Evolutionary conservation across 257 asterid species (phyloP), one percentile per base, ranked within the genome.

Genomic region (Primulina huaijiensis): DNA sequence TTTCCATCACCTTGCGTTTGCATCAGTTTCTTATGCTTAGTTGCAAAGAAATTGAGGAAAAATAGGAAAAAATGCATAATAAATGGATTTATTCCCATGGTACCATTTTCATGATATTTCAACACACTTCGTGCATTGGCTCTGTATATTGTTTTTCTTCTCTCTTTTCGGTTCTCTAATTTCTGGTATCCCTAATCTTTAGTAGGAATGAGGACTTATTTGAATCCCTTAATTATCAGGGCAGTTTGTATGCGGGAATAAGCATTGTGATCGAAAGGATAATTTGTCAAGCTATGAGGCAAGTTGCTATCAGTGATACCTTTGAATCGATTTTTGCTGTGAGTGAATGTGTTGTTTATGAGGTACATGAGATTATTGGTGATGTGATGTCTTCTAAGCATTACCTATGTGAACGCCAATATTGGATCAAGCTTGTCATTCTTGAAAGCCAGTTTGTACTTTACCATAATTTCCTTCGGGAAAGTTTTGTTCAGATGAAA

Each of bases 221-320:
- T 60, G 25, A 64, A 53, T 67, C 68, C 68, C 68, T 82, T 73
- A 67, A 62, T 77, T 88, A 81, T 83, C 93, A 92, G 97, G 99
- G 78, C 97, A 94, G 86, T 94, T 94, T 81, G 74, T 77, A 65
- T 94, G 99, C 66, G 99, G 99, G 64, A 91, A 89, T 83, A 94
- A 94, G 86, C 92, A 88, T 72, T 94, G 99, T 75, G 75, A 84
- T 55, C 75, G 83, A 53, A 78, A 73, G 70, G 96, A 88, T 16
- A 87, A 85, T 72, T 82, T 91, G 75, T 86, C 97, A 69, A 91
- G 99, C 89, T 94, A 88, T 16, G 99, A 94, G 96, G 97, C 80
- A 82, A 88, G 96, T 88, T 50, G 53, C 64, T 52, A 67, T 62
- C 60, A 34, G 63, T 70, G 64, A 75, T 75, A 70, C 62, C 40